Percentiles rank a stretch among this genome's conserved stretches.
These are phyloP conservation scores for Candolleomyces efflorescens DNA, from an alignment of 768 basidiomycete genomes.

Conservation along the genomic window DNA sequence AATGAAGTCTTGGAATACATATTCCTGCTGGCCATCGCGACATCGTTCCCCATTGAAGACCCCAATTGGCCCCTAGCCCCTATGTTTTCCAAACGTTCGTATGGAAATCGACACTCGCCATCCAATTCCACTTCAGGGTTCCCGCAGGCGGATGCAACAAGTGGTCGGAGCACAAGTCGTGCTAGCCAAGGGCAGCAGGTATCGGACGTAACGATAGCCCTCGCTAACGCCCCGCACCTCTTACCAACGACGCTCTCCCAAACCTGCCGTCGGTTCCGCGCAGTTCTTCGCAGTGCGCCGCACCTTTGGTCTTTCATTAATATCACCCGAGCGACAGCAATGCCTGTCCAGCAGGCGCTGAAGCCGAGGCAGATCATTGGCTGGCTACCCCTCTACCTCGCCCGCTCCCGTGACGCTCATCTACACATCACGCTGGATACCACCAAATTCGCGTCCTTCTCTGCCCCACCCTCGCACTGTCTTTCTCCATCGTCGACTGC, in stretches of 20 bases:
- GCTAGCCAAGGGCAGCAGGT: too few species aligned
- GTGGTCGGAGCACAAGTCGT: background rate
- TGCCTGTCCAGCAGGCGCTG: background rate
- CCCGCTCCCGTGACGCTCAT: constrained; percentile 14
- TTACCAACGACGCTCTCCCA: constrained; percentile 17
- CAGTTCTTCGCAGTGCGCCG: constrained; percentile 16
- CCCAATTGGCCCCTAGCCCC: constrained; percentile 18
- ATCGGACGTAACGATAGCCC: background rate
- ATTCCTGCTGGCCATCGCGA: constrained; percentile 16
- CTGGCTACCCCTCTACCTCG: constrained; percentile 20
- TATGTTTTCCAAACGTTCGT: constrained; percentile 20
- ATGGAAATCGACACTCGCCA: background rate
- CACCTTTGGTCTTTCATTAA: constrained; percentile 19
- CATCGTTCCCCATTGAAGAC: constrained; percentile 19
- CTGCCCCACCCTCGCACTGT: constrained; percentile 8
- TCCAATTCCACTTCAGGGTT: background rate
- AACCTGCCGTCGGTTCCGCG: constrained; percentile 22
- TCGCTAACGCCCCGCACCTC: constrained; percentile 11
- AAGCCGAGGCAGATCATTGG: background rate
- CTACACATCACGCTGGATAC: constrained; percentile 24
- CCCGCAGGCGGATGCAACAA: background rate
- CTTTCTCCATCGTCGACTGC: constrained; percentile 5
- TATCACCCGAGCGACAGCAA: constrained; percentile 18
- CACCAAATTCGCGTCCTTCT: constrained; percentile 18
- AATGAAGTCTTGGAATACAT: constrained; percentile 25